Conservation (phyloP, 768 basidiomycete species). For the Phanerochaete sordida region DNA sequence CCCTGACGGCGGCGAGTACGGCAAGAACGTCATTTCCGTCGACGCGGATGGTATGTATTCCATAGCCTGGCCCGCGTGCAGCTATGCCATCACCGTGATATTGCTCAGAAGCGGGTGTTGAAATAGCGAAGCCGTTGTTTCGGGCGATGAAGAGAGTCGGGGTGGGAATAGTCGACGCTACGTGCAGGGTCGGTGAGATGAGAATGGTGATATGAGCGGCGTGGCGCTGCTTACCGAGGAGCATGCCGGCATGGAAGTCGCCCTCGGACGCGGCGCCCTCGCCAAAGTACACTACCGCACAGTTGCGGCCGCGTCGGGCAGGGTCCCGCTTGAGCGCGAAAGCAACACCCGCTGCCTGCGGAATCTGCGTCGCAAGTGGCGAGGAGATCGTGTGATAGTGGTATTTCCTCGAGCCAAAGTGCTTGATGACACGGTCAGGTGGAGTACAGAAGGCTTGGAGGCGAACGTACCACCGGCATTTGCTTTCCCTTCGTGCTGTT, state of each 20-base stretch:
- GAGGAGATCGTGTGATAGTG: constrained; percentile 96
- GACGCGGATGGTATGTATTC: constrained; percentile 86
- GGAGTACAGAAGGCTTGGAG: not conserved
- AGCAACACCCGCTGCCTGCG: constrained; percentile 88
- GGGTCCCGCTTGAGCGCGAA: constrained; percentile 82
- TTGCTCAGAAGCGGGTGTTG: constrained; percentile 86
- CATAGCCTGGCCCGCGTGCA: constrained; percentile 87
- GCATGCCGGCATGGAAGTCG: constrained; percentile 91
- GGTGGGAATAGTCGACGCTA: constrained; percentile 68
- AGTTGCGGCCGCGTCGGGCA: constrained; percentile 58
- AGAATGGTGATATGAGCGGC: not conserved
- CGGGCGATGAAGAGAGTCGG: constrained; percentile 73
- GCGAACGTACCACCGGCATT: constrained; percentile 89
- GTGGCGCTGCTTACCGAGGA: constrained; percentile 35
- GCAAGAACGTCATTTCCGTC: constrained; percentile 93
- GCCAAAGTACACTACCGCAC: constrained; percentile 89
- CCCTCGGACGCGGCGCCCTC: constrained; percentile 95
- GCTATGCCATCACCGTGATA: constrained; percentile 93
- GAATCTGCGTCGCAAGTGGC: constrained; percentile 90
- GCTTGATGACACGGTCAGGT: constrained; percentile 36
- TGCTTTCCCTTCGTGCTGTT: constrained; percentile 79
- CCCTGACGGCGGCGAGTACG: constrained; percentile 68
- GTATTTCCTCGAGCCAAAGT: constrained; percentile 78
- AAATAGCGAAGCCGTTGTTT: constrained; percentile 94
- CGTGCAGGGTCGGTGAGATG: not conserved